phyloP scores from a whole-genome alignment of 176 grass and related monocot species.

The Oryza coarctata region DNA sequence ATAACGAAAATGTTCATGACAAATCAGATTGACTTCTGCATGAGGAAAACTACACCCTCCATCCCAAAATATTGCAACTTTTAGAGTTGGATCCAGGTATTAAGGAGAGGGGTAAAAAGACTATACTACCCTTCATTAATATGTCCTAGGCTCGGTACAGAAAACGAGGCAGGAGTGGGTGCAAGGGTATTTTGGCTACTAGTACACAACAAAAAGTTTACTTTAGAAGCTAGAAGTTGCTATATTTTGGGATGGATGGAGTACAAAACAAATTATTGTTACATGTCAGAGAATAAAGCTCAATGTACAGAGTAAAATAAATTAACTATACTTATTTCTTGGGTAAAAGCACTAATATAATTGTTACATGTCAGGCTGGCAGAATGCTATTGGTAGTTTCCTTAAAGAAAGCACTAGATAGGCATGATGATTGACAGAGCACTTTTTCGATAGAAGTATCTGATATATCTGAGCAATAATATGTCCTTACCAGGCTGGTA shows the following conservation, averaged over 20 bases:
- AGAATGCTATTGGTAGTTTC: background rate
- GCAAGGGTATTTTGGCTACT: too few species aligned
- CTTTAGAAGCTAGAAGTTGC: too few species aligned
- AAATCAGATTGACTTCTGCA: constrained; percentile 18
- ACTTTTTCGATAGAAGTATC: constrained; percentile 24
- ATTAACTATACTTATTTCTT: background rate
- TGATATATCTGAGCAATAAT: background rate
- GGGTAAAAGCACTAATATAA: background rate
- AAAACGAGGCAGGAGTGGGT: too few species aligned
- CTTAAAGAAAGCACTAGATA: background rate
- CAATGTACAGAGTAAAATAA: background rate
- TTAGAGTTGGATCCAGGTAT: too few species aligned
- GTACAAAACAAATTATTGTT: background rate
- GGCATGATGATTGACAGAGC: background rate
- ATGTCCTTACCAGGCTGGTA: constrained; percentile 79
- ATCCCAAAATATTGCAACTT: too few species aligned
- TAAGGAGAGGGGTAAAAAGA: too few species aligned
- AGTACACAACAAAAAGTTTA: too few species aligned
- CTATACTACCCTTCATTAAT: too few species aligned
- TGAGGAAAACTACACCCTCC: too few species aligned
- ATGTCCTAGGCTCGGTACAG: too few species aligned
- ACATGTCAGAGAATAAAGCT: background rate
- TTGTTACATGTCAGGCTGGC: background rate
- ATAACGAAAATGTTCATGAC: constrained; percentile 26
- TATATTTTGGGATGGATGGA: too few species aligned